Percentiles rank a stretch among this genome's conserved stretches.
These are phyloP conservation scores for Hanseniaspora nectarophila DNA, from an alignment of 805 yeast species.

Conservation along the genomic window DNA sequence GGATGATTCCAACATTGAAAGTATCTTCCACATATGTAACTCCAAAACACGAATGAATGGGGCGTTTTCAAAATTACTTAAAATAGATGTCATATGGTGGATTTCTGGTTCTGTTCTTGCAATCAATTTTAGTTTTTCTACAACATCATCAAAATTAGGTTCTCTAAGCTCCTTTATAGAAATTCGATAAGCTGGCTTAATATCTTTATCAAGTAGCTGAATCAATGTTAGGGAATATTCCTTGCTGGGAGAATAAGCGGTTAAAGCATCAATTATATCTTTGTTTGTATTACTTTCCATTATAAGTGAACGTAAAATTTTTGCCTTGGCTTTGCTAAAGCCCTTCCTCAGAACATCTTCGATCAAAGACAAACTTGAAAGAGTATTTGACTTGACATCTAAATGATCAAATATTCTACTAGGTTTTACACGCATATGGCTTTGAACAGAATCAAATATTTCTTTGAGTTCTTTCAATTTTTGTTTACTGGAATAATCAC, in stretches of 20 bases:
- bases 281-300: neutral
- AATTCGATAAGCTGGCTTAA: neutral
- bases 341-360: neutral
- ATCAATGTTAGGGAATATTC: neutral
- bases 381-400: neutral
- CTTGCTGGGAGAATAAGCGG: neutral
- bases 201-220: neutral
- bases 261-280: neutral
- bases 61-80: neutral
- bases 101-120: neutral
- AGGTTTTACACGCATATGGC: neutral
- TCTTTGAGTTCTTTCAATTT: neutral
- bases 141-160: neutral
- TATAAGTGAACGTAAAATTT: neutral
- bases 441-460: neutral
- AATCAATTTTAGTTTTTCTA: neutral
- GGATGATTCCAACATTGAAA: neutral
- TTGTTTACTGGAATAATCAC: neutral
- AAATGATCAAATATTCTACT: neutral
- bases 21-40: neutral
- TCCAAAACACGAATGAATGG: neutral
- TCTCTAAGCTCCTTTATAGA: neutral
- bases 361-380: neutral
- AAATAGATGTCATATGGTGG: neutral
- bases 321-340: neutral